phyloP scores from a whole-genome alignment of 164 flowering plant species.

The Euptelea pleiosperma region DNA sequence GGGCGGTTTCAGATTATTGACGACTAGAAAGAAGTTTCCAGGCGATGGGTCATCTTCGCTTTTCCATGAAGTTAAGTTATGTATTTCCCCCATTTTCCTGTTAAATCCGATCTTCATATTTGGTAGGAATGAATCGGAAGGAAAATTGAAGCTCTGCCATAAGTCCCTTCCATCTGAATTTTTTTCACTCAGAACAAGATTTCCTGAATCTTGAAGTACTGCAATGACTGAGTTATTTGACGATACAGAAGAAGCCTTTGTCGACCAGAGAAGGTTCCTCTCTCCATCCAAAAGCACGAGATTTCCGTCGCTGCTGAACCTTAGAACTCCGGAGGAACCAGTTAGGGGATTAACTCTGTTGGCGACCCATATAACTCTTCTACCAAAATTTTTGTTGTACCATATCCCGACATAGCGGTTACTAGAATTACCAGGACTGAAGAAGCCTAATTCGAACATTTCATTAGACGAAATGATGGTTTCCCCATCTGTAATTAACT shows the following conservation, averaged over 20 bases:
- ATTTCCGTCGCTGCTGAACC: neutral
- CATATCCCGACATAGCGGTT: too few relatives aligned
- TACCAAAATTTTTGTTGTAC: too few relatives aligned
- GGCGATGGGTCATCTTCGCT: neutral
- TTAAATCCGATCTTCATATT: neutral
- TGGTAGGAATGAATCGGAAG: neutral
- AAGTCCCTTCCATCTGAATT: too few relatives aligned
- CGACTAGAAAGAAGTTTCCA: neutral
- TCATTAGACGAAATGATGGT: neutral
- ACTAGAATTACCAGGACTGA: too few relatives aligned
- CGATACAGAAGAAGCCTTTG: too few relatives aligned
- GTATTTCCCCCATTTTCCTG: neutral
- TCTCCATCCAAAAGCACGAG: slow-evolving; percentile 3
- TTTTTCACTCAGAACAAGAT: slow-evolving; percentile 2
- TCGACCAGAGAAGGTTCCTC: neutral
- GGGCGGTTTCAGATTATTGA: slow-evolving; percentile 2
- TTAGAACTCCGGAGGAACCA: neutral
- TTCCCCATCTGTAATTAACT: neutral
- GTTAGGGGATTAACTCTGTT: slow-evolving; percentile 4
- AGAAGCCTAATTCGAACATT: neutral
- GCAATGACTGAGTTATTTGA: too few relatives aligned
- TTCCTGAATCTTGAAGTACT: neutral
- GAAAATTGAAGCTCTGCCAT: slow-evolving; percentile 7
- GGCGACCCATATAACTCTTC: slow-evolving; percentile 3
- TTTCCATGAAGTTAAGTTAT: slow-evolving; percentile 5